Evolutionary conservation across 257 asterid genomes (phyloP), one percentile per base, ranked within the genome.

Genomic region (Primulina tabacum): DNA sequence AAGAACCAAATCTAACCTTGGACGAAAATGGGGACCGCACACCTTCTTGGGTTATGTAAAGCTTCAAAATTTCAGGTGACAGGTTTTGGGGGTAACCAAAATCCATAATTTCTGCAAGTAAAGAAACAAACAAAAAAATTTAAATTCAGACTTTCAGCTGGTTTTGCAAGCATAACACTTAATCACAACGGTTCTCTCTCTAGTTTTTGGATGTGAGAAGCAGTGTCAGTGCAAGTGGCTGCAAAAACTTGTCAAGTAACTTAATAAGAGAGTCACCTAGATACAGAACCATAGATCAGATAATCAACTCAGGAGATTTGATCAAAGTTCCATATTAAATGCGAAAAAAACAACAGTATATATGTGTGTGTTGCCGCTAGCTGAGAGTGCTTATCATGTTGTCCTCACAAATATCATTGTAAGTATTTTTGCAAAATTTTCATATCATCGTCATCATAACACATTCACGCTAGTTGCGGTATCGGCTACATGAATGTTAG

Each of bases 11-110:
- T 63, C 92, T 77, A 70, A 91, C 99, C 96, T 94, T 94, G 29
- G 99, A 94, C 6, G 95, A 94, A 82, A 94, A 94, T 59, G 99
- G 99, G 55, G 99, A 94, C 60, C 99, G 95, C 26, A 94, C 95
- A 67, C 99, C 99, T 89, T 94, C 99, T 77, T 94, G 99, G 62
- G 99, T 94, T 59, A 94, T 94, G 82, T 94, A 94, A 77, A 94
- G 99, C 92, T 94, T 94, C 86, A 94, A 80, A 71, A 94, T 94
- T 83, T 94, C 99, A 12, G 99, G 96, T 7, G 99, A 94, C 72
- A 94, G 96, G 77, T 94, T 94, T 82, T 94, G 99, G 28, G 99
- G 99, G 80, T 94, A 94, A 73, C 99, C 99, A 72, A 94, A 94
- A 78, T 94, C 99, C 99, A 94, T 89, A 62, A 94, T 94, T 74